Evolutionary conservation across 2,329 filamentous ascomycete species (phyloP).

Genomic region (Colletotrichum theobromicola): DNA sequence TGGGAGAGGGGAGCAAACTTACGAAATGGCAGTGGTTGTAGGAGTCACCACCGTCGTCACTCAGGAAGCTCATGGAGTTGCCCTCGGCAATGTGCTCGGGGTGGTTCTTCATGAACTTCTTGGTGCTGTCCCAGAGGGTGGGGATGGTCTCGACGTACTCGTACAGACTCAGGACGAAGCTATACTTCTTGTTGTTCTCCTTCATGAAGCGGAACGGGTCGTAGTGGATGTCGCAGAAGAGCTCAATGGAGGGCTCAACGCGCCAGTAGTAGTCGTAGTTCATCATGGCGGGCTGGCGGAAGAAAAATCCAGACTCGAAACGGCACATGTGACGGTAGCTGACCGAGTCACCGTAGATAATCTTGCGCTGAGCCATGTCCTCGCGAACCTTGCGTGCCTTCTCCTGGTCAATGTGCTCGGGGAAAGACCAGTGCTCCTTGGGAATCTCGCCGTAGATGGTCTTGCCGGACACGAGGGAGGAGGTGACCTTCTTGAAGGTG

Average conservation of each 20-base stretch:
- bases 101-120: slow-evolving; percentile 90
- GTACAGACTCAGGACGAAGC: slow-evolving; percentile 92
- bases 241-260: slow-evolving; percentile 94
- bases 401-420: slow-evolving; percentile 92
- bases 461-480: slow-evolving; percentile 87
- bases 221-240: slow-evolving; percentile 94
- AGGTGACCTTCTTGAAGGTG: slow-evolving; percentile 90
- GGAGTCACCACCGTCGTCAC: slow-evolving; percentile 86
- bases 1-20: slow-evolving; percentile 41
- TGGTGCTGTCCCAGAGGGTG: slow-evolving; percentile 92
- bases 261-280: slow-evolving; percentile 99
- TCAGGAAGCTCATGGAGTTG: slow-evolving; percentile 91
- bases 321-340: slow-evolving; percentile 99
- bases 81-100: slow-evolving; percentile 85
- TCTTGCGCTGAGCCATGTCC: slow-evolving; percentile 92
- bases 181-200: slow-evolving; percentile 97
- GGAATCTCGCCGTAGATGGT: slow-evolving; percentile 91
- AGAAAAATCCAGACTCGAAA: slow-evolving; percentile 99
- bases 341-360: slow-evolving; percentile 97
- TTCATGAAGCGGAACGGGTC: slow-evolving; percentile 97
- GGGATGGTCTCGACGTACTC: slow-evolving; percentile 97
- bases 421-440: slow-evolving; percentile 96
- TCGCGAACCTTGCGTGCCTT: slow-evolving; percentile 89
- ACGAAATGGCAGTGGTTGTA: slow-evolving; percentile 99
- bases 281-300: slow-evolving; percentile 89